Percentiles rank a stretch among this genome's conserved stretches.
These are phyloP conservation scores for Chlorella sp. DNA, from an alignment of 139 green algal genomes.

Conservation along the genomic window DNA sequence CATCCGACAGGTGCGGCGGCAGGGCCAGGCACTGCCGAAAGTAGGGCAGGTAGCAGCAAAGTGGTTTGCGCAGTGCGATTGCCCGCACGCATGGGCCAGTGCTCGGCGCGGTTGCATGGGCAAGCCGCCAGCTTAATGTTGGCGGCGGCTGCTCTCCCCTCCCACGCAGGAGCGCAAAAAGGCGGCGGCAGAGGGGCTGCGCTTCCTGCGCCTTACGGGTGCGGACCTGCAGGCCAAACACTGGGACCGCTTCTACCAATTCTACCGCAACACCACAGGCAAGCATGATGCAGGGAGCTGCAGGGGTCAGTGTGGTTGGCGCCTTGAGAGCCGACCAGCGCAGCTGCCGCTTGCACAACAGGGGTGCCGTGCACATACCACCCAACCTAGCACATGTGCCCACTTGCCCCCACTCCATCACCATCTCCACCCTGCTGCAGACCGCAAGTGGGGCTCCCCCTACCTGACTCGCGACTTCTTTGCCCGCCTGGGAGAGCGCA, in stretches of 20 bases:
- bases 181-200: conserved; percentile 64
- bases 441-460: conserved; percentile 83
- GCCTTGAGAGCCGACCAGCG: not conserved
- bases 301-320: not conserved
- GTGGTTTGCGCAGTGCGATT: too few relatives aligned
- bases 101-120: too few relatives aligned
- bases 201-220: conserved; percentile 70
- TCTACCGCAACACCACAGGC: conserved; percentile 79
- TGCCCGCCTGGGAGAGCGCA: conserved; percentile 67
- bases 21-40: too few relatives aligned
- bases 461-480: conserved; percentile 96
- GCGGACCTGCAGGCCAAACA: conserved; percentile 64
- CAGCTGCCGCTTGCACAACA: too few relatives aligned
- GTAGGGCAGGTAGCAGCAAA: too few relatives aligned
- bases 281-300: not conserved
- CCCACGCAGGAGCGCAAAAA: conserved; percentile 55
- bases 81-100: too few relatives aligned
- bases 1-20: conserved; percentile 80
- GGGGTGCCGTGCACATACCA: too few relatives aligned
- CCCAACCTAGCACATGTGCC: too few relatives aligned
- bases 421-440: not conserved
- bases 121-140: too few relatives aligned
- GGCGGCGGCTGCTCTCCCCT: too few relatives aligned
- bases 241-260: conserved; percentile 90
- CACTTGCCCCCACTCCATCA: too few relatives aligned